Evolutionary conservation across 345 rosid genomes (phyloP), one percentile per base, ranked within the genome.

Genomic region (Fremontodendron californicum): DNA sequence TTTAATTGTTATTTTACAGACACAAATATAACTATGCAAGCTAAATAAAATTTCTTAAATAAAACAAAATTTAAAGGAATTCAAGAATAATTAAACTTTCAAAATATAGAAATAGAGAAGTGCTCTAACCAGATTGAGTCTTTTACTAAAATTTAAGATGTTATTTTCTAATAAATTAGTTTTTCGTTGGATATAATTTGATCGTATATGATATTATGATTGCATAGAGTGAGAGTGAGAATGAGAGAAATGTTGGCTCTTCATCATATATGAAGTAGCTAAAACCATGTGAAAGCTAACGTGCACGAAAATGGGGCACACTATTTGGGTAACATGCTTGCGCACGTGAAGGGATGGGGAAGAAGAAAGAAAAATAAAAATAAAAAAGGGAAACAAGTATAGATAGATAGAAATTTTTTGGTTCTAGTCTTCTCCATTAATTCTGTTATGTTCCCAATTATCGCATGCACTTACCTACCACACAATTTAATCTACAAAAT

Each of bases 301-400:
- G 69, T 83, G 83, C 78, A 73, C 75, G 82, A 58, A 68, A 64
- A 79, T 69, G 62, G 70, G 78, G 54, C 78, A 74, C 18, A 75
- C 68, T 60, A 78, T 48, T 81, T 71, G 57, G 73, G 77, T 57
- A 81, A 78, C 86, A 83, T 78, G 84, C 78, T 6, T 64, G 63
- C 80, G 81, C 88, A 86, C 79, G 86, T 86, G 85, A 78, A 79
- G 82, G 74, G 54, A 81, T 78, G 88, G 84, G 63, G 31, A 49
- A 42, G n/a, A 13, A 43, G 39, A 37, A n/a, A n/a, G n/a, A 39
- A 29, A 58, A 71, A n/a, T n/a, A n/a, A n/a, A 58, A 62, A 13
- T 6, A 37, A 4, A 33, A 19, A 58, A 11, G 29, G 31, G 49
- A n/a, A 78, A 33, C 33, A 60, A 48, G 18, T 45, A 15, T 42